These are phyloP conservation scores for Pythium brachiatum DNA, from an alignment of 352 stramenopile genomes.

Conservation along the genomic window DNA sequence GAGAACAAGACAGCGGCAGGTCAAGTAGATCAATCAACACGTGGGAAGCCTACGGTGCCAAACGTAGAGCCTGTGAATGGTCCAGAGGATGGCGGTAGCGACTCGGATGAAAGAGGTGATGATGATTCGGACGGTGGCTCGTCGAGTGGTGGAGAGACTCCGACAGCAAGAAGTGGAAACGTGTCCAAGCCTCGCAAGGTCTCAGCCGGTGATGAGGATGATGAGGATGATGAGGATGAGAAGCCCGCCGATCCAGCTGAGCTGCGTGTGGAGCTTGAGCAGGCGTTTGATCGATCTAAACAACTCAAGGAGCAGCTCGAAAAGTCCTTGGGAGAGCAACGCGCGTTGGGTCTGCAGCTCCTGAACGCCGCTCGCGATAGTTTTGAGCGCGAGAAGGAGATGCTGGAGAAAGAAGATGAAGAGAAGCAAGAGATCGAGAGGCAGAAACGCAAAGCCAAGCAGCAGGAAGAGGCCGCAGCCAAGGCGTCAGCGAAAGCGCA, in stretches of 20 bases:
- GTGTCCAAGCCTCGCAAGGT: not conserved
- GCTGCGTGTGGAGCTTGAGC: slow-evolving; percentile 42
- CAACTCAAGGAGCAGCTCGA: slow-evolving; percentile 36
- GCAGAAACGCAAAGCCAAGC: slow-evolving; percentile 38
- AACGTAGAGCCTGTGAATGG: too few species aligned
- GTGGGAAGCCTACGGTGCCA: not conserved
- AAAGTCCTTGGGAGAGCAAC: slow-evolving; percentile 35
- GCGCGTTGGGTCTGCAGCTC: slow-evolving; percentile 56
- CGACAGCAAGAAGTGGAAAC: not conserved
- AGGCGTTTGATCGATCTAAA: slow-evolving; percentile 29
- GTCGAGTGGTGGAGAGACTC: not conserved
- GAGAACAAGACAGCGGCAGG: not conserved
- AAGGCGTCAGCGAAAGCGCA: slow-evolving; percentile 47
- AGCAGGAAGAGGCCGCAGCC: slow-evolving; percentile 44
- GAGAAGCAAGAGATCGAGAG: slow-evolving; percentile 44
- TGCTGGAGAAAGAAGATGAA: slow-evolving; percentile 45
- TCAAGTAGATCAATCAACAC: not conserved
- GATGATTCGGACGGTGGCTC: not conserved
- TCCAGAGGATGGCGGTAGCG: too few species aligned
- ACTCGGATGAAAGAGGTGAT: not conserved
- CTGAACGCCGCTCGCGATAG: slow-evolving; percentile 52
- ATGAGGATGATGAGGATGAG: slow-evolving; percentile 11
- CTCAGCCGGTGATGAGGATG: not conserved
- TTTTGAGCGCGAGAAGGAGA: slow-evolving; percentile 56
- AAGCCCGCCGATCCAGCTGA: slow-evolving; percentile 39